Percentiles rank a stretch among this genome's conserved stretches.
phyloP scores from a whole-genome alignment of 1,284 basidiomycete genomes.

The Phellopilus nigrolimitatus region DNA sequence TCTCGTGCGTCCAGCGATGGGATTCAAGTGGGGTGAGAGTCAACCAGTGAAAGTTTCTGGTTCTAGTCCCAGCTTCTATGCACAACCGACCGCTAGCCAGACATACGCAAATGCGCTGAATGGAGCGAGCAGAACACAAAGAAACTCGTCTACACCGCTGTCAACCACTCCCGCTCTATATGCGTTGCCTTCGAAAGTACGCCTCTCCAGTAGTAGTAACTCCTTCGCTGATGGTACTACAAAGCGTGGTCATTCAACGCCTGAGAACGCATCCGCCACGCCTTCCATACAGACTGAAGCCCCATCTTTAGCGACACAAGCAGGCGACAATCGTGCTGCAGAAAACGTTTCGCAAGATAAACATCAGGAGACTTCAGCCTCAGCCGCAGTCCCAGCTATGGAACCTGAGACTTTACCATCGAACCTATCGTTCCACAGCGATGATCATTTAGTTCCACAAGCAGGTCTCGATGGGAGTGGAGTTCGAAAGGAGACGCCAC shows the following conservation, averaged over 20 bases:
- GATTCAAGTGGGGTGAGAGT: background rate
- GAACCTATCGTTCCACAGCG: background rate
- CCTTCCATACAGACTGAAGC: too few species aligned
- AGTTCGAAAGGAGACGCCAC: background rate
- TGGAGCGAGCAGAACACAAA: background rate
- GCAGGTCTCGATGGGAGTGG: background rate
- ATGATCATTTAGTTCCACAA: background rate
- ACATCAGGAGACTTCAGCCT: too few species aligned
- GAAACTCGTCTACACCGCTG: background rate
- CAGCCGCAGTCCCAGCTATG: too few species aligned
- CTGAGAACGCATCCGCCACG: background rate
- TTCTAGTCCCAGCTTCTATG: background rate
- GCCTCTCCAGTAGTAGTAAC: background rate
- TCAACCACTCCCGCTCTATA: background rate
- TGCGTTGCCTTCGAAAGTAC: background rate
- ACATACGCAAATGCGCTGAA: background rate
- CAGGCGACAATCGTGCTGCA: too few species aligned
- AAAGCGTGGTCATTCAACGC: too few species aligned
- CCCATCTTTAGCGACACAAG: too few species aligned
- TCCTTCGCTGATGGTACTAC: background rate
- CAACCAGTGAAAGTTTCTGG: background rate
- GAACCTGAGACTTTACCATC: background rate
- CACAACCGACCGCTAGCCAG: background rate
- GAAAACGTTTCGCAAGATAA: too few species aligned
- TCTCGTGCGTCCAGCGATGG: background rate